These are phyloP conservation scores for Trametes elegans DNA, from an alignment of 768 basidiomycete genomes.

Conservation along the genomic window DNA sequence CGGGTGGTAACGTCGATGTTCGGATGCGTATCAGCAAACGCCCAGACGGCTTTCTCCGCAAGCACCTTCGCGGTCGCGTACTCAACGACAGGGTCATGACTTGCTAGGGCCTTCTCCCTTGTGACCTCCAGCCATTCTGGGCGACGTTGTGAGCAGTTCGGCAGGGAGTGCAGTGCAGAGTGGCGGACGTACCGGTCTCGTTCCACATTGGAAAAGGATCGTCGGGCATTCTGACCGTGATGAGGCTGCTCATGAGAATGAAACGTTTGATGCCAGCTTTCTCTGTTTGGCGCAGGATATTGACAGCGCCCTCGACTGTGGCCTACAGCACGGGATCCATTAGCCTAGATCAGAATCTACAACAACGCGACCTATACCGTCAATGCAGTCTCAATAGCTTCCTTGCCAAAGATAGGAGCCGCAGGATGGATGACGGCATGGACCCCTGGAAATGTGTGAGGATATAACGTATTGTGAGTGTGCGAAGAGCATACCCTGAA, in stretches of 20 bases:
- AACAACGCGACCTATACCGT: background rate
- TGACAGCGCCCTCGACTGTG: slow-evolving; percentile 24
- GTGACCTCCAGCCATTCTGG: slow-evolving; percentile 26
- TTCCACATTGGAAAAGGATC: background rate
- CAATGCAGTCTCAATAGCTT: slow-evolving; percentile 1
- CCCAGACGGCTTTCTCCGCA: slow-evolving; percentile 33
- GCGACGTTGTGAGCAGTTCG: background rate
- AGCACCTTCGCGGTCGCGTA: slow-evolving; percentile 25
- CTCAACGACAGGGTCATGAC: slow-evolving; percentile 9
- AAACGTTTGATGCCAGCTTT: slow-evolving; percentile 42
- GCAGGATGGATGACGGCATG: slow-evolving; percentile 19
- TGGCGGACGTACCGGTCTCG: slow-evolving; percentile 4
- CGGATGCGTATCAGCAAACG: slow-evolving; percentile 26
- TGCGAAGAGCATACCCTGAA: slow-evolving; percentile 22
- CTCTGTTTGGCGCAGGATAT: slow-evolving; percentile 41
- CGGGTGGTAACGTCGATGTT: slow-evolving; percentile 24
- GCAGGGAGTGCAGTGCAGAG: background rate
- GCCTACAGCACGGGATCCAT: background rate
- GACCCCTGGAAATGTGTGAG: slow-evolving; percentile 9
- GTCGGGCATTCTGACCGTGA: background rate
- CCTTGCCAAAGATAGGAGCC: slow-evolving; percentile 5
- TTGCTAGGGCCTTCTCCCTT: slow-evolving; percentile 20
- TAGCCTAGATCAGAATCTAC: background rate
- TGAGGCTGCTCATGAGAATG: slow-evolving; percentile 37
- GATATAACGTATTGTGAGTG: background rate